phyloP scores from a whole-genome alignment of 179 eudicot species.

The Beta macrorhiza region DNA sequence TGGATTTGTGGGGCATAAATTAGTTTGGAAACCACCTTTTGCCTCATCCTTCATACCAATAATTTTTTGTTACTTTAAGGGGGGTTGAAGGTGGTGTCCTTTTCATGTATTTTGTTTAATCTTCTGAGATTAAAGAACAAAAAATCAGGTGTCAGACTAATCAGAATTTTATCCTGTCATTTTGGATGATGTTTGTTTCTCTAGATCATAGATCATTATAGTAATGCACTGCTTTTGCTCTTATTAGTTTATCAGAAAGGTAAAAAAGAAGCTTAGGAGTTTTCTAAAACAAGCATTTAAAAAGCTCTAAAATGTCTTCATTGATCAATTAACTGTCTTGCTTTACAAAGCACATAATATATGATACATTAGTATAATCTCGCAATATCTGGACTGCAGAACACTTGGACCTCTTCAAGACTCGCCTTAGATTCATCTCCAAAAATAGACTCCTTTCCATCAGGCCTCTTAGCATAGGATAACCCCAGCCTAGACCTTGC shows the following conservation, averaged over 20 bases:
- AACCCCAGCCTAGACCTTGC: constrained; percentile 87
- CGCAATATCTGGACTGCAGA: constrained; percentile 82
- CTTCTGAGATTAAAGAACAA: constrained; percentile 4
- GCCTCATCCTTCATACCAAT: constrained; percentile 11
- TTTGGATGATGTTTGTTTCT: constrained; percentile 18
- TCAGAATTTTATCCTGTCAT: constrained; percentile 1
- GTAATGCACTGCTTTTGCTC: constrained; percentile 3
- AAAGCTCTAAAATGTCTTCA: constrained; percentile 17
- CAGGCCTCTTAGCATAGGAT: constrained; percentile 82
- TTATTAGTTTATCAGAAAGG: constrained; percentile 3
- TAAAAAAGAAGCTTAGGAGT: constrained; percentile 6
- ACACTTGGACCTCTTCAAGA: constrained; percentile 70
- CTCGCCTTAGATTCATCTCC: constrained; percentile 61
- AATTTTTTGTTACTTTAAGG: background rate
- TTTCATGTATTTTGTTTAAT: constrained; percentile 19
- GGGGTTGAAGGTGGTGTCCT: background rate
- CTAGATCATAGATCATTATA: background rate
- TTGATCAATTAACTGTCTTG: background rate
- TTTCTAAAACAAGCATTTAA: constrained; percentile 2
- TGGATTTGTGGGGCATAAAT: constrained; percentile 36
- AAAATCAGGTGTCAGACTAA: constrained; percentile 10
- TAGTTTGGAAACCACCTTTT: constrained; percentile 14
- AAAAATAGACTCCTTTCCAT: constrained; percentile 74
- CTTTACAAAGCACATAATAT: background rate
- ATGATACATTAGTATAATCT: constrained; percentile 49